Percentiles rank a stretch among this genome's conserved stretches.
These are phyloP conservation scores for Dillenia suffruticosa DNA, from an alignment of 164 flowering plant species.

Conservation along the genomic window DNA sequence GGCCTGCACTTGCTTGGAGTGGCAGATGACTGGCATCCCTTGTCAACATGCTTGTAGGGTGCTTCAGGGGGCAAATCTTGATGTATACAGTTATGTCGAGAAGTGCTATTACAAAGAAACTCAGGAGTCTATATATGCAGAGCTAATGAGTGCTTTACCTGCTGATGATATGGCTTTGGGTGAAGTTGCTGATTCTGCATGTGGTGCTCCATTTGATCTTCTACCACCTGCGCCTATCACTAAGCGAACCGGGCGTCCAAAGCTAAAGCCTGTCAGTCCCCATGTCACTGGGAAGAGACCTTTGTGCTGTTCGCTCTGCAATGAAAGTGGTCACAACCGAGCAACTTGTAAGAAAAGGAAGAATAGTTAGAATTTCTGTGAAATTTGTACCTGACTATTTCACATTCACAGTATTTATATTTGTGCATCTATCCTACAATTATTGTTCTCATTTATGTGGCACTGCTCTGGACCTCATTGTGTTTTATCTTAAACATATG, in stretches of 20 bases:
- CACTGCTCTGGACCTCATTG: too few relatives aligned
- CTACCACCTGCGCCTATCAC: background rate
- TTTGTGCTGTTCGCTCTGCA: background rate
- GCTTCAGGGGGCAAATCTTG: background rate
- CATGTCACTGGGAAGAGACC: background rate
- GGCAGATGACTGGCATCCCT: constrained; percentile 1
- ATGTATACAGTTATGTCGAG: background rate
- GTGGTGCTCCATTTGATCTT: background rate
- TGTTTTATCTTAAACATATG: too few relatives aligned
- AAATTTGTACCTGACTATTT: too few relatives aligned
- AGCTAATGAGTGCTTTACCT: background rate
- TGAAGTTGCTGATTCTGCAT: background rate
- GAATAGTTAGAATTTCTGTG: too few relatives aligned
- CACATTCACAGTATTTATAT: too few relatives aligned
- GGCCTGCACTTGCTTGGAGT: background rate
- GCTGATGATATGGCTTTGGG: background rate
- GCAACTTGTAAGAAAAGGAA: background rate
- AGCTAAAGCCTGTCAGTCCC: background rate
- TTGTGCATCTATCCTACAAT: too few relatives aligned
- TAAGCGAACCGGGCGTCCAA: background rate
- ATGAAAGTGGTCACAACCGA: background rate
- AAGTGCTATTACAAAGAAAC: background rate
- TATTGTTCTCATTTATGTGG: too few relatives aligned
- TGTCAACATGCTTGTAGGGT: background rate
- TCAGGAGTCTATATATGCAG: background rate